Evolutionary conservation across 371 early-diverging fungal species (phyloP).

Genomic region (Mucor saturninus): DNA sequence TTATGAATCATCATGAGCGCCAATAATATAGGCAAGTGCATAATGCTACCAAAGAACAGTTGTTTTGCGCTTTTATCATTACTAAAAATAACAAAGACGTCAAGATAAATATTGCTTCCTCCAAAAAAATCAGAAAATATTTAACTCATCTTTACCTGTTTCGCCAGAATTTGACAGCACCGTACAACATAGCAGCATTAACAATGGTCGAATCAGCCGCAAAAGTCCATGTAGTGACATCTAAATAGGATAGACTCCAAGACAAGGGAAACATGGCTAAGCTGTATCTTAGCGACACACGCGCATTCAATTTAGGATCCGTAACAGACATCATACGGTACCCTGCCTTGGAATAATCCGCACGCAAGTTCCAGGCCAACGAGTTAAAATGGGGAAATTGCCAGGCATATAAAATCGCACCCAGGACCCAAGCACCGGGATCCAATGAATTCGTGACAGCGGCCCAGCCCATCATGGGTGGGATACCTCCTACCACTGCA

Average conservation of each 20-base stretch:
- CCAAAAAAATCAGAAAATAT: background rate
- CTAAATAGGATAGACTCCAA: slow-evolving; percentile 62
- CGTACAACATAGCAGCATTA: slow-evolving; percentile 73
- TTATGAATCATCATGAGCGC: slow-evolving; percentile 91
- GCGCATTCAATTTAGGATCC: slow-evolving; percentile 85
- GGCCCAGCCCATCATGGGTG: slow-evolving; percentile 98
- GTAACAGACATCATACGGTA: slow-evolving; percentile 95
- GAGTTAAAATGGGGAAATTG: slow-evolving; percentile 99
- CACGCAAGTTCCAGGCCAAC: slow-evolving; percentile 87
- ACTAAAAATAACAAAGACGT: slow-evolving; percentile 14
- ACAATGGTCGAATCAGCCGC: slow-evolving; percentile 75
- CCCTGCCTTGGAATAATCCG: slow-evolving; percentile 96
- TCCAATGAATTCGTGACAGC: slow-evolving; percentile 85
- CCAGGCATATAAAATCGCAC: slow-evolving; percentile 89
- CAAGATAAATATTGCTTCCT: too few relatives aligned
- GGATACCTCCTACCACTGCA: slow-evolving; percentile 94
- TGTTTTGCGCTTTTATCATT: slow-evolving; percentile 85
- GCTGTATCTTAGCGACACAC: slow-evolving; percentile 86
- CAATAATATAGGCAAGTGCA: slow-evolving; percentile 86
- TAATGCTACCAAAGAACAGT: slow-evolving; percentile 89
- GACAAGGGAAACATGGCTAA: slow-evolving; percentile 87
- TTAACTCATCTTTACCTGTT: slow-evolving; percentile 39
- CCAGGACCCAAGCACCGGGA: slow-evolving; percentile 83
- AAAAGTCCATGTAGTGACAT: slow-evolving; percentile 83
- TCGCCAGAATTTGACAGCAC: slow-evolving; percentile 80